Evolutionary conservation across 305 asterid species (phyloP), one percentile per base, ranked within the genome.

Genomic region (Solanum hybrid): DNA sequence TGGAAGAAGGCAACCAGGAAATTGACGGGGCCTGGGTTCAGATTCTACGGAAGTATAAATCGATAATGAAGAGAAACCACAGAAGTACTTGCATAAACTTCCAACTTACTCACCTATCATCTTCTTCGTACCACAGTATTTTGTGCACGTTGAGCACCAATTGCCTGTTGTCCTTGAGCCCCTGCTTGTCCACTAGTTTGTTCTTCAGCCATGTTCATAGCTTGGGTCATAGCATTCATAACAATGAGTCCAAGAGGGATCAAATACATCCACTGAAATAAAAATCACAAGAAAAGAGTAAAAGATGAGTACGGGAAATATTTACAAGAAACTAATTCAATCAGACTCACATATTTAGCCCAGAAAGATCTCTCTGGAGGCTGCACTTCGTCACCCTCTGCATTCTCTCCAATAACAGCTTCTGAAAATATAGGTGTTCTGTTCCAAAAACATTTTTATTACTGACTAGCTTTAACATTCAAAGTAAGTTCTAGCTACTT

Each of bases 211-310:
- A 95, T 91, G 92, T 97, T 97, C 97, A 96, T 95, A 89, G 98
- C 99, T 94, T 97, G 99, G 77, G 99, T 97, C 93, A 97, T 73
- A 87, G 98, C 99, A 91, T 97, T 97, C 99, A 97, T 96, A 91
- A 95, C 94, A 36, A 97, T 93, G 89, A 97, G 96, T 89, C 98
- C 99, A 51, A 96, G 95, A 87, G 99, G 99, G 90, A 97, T 92
- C 96, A 97, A 92, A 93, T 96, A 97, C 98, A 97, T 97, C 99
- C 99, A 97, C 99, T 97, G 95, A 88, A 92, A 87, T 90, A 73
- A 39, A 78, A 86, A 57, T 14, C 68, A 91, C 70, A 88, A 38
- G 38, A 17, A 38, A 45, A 85, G 87, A 79, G 73, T 83, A 51
- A 51, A 24, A 45, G 76, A 38, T 87, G 70, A 73, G 37, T 32